Evolutionary conservation across 768 basidiomycete genomes (phyloP).

Genomic region (Xerocomellus chrysenteron): DNA sequence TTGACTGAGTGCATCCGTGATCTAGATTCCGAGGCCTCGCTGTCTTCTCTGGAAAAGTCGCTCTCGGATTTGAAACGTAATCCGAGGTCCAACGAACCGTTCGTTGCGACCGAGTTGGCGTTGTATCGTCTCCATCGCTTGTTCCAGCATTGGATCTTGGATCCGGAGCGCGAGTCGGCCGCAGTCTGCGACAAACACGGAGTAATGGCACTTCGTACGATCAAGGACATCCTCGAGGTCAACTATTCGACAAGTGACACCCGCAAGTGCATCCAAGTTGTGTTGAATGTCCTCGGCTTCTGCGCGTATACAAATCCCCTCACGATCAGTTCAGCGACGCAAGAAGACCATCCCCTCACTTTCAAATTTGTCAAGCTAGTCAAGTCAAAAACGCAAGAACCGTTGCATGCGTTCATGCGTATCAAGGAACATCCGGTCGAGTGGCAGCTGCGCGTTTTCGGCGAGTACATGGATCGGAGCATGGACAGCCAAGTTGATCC

Average conservation of each 20-base stretch:
- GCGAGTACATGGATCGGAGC: slow-evolving; percentile 69
- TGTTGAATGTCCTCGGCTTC: slow-evolving; percentile 51
- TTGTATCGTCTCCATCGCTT: slow-evolving; percentile 55
- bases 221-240: slow-evolving; percentile 44
- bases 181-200: slow-evolving; percentile 45
- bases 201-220: slow-evolving; percentile 46
- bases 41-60: slow-evolving; percentile 29
- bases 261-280: slow-evolving; percentile 36
- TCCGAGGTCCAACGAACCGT: slow-evolving; percentile 41
- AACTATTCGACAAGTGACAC: slow-evolving; percentile 31
- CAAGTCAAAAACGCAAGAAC: slow-evolving; percentile 41
- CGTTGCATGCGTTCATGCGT: slow-evolving; percentile 50
- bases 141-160: slow-evolving; percentile 52
- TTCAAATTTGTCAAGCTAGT: slow-evolving; percentile 61
- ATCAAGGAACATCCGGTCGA: slow-evolving; percentile 54
- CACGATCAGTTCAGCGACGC: slow-evolving; percentile 1
- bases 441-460: slow-evolving; percentile 72
- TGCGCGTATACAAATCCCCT: slow-evolving; percentile 34
- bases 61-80: slow-evolving; percentile 46
- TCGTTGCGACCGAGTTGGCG: slow-evolving; percentile 49
- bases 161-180: slow-evolving; percentile 37
- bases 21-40: slow-evolving; percentile 22
- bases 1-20: slow-evolving; percentile 48
- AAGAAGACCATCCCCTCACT: slow-evolving; percentile 32
- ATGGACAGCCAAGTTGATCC: slow-evolving; percentile 61